Evolutionary conservation across 306 rosid genomes (phyloP).

Genomic region (Dalbergia cochinchinensis): DNA sequence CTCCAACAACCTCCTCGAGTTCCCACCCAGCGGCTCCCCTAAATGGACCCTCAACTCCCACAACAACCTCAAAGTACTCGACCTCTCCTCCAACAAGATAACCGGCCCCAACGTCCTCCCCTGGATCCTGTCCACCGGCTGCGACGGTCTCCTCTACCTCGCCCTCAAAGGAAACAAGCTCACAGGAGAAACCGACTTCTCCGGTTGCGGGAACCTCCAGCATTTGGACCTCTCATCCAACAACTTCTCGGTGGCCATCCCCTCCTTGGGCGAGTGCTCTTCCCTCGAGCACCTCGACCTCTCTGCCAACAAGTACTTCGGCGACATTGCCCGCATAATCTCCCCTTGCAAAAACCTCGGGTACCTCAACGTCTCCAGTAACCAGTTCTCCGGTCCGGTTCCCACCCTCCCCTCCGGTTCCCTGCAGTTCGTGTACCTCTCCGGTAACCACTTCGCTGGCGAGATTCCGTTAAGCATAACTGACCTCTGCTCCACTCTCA

Average conservation of each 20-base stretch:
- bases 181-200: slow-evolving; percentile 62
- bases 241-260: slow-evolving; percentile 64
- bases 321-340: slow-evolving; percentile 60
- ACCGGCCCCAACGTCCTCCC: slow-evolving; percentile 55
- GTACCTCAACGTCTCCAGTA: slow-evolving; percentile 68
- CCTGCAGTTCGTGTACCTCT: slow-evolving; percentile 61
- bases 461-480: slow-evolving; percentile 56
- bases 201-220: slow-evolving; percentile 51
- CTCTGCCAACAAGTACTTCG: slow-evolving; percentile 75
- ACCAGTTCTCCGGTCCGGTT: slow-evolving; percentile 67
- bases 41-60: slow-evolving; percentile 42
- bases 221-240: slow-evolving; percentile 73
- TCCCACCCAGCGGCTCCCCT: neutral
- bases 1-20: slow-evolving; percentile 58
- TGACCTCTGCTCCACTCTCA: slow-evolving; percentile 57
- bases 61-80: slow-evolving; percentile 52
- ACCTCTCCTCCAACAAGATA: slow-evolving; percentile 76
- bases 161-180: slow-evolving; percentile 72
- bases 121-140: slow-evolving; percentile 63
- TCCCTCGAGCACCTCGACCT: slow-evolving; percentile 67
- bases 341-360: slow-evolving; percentile 59
- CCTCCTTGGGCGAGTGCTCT: slow-evolving; percentile 74
- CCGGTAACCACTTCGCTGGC: slow-evolving; percentile 60
- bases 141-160: slow-evolving; percentile 49
- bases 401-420: slow-evolving; percentile 63